Evolutionary conservation across 352 stramenopile genomes (phyloP), one percentile per base, ranked within the genome.

Genomic region (Aphanomyces cochlioides): DNA sequence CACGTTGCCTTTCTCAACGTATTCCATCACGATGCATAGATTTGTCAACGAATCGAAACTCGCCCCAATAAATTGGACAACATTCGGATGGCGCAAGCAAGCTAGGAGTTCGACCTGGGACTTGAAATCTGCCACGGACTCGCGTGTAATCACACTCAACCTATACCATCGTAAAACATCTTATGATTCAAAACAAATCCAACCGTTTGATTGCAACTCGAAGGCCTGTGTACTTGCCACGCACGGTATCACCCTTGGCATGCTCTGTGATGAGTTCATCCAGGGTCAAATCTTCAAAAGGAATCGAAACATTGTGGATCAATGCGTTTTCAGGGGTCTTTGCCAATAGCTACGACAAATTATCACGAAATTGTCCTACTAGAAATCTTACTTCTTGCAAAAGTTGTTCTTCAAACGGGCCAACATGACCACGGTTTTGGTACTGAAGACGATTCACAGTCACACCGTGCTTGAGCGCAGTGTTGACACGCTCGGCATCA

Each of bases 11-110:
- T 82, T 81, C 41, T 91, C 84, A 6, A 94, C 63, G 57, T 91
- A 91, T 69, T 94, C 86, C 73, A 90, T 78, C 66, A 94, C 83
- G 13, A 92, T 75, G 0, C 84, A 84, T 7, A 92, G 76, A 64
- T 91, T 91, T 7, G 84, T 83, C 34, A 92, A 72, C 37, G 90
- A 90, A 75, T 93, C 84, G 61, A 89, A 92, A 17, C 85, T 93
- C 4, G 87, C 88, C 56, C 88, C 88, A 37, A 96, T 85, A 61
- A 96, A 96, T 43, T 91, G 74, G 41, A 96, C 86, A 61, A 96
- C 92, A 65, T 93, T 93, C 13, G 88, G 85, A 59, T 96, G 87
- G 0, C 88, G 84, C 38, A 94, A 77, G 73, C 82, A 87, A 57
- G 85, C 82, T 7, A 93, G 74, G 53, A 95, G 75, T 73, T 93